phyloP scores from a whole-genome alignment of 306 rosid genomes.

The Begonia loranthoides region DNA sequence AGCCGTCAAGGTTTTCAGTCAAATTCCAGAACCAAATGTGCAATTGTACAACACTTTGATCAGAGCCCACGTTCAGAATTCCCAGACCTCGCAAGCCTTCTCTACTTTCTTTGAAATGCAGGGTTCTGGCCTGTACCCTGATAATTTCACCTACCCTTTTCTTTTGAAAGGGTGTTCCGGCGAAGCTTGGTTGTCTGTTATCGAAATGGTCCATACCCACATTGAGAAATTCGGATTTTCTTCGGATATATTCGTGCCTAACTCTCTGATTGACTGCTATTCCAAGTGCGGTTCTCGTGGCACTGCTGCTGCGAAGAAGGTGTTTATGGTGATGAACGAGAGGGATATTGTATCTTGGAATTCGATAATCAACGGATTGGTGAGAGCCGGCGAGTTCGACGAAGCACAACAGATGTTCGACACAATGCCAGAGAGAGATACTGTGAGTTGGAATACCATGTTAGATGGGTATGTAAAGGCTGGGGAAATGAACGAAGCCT shows the following conservation, averaged over 20 bases:
- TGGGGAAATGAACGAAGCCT: conserved; percentile 52
- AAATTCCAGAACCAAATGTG: conserved; percentile 41
- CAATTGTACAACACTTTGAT: conserved; percentile 54
- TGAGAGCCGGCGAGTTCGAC: conserved; percentile 24
- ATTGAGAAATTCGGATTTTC: conserved; percentile 47
- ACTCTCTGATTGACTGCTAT: conserved; percentile 46
- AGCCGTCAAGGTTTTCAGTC: conserved; percentile 59
- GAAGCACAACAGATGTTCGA: conserved; percentile 47
- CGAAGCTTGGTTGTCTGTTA: conserved; percentile 20
- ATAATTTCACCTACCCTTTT: conserved; percentile 50
- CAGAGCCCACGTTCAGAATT: conserved; percentile 46
- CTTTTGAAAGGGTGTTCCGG: conserved; percentile 41
- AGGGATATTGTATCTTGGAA: conserved; percentile 60
- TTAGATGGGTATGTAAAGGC: conserved; percentile 54
- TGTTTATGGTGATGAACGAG: conserved; percentile 39
- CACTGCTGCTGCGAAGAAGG: conserved; percentile 25
- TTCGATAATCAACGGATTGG: conserved; percentile 51
- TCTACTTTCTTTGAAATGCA: conserved; percentile 41
- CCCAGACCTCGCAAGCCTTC: conserved; percentile 37
- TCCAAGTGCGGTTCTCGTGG: conserved; percentile 50
- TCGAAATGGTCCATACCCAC: conserved; percentile 53
- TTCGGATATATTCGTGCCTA: conserved; percentile 52
- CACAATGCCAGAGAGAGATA: conserved; percentile 63
- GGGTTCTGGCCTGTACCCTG: conserved; percentile 23
- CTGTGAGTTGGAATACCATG: conserved; percentile 77